Percentiles rank a stretch among this genome's conserved stretches.
These are phyloP conservation scores for Carex kokanica DNA, from an alignment of 176 grass and related monocot genomes.

Conservation along the genomic window DNA sequence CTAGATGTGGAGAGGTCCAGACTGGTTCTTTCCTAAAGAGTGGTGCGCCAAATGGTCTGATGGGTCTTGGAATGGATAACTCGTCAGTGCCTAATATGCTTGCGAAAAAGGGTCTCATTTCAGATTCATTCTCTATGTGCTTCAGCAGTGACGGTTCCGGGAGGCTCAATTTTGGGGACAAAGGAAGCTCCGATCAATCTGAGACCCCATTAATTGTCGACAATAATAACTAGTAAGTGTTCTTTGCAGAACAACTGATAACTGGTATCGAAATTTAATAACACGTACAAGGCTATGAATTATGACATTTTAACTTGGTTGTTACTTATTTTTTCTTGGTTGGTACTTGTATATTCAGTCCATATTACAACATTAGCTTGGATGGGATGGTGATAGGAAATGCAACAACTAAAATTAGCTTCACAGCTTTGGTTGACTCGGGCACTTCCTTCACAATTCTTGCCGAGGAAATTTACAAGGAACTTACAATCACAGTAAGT, in stretches of 20 bases:
- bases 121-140: constrained; percentile 57
- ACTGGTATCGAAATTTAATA: background rate
- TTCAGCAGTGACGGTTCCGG: constrained; percentile 28
- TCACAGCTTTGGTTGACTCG: constrained; percentile 43
- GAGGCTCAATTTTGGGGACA: constrained; percentile 48
- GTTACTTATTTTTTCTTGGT: background rate
- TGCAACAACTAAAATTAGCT: background rate
- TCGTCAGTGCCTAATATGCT: constrained; percentile 45
- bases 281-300: background rate
- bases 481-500: constrained; percentile 29
- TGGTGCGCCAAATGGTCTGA: constrained; percentile 44
- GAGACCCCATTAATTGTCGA: constrained; percentile 36
- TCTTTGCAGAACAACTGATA: background rate
- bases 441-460: constrained; percentile 40
- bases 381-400: constrained; percentile 24
- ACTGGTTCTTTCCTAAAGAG: constrained; percentile 34
- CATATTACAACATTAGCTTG: constrained; percentile 41
- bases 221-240: constrained; percentile 29
- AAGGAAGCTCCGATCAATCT: constrained; percentile 36
- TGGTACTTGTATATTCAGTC: constrained; percentile 7
- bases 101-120: constrained; percentile 32
- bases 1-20: constrained; percentile 45
- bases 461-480: constrained; percentile 28
- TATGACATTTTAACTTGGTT: background rate
- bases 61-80: constrained; percentile 47